Conservation (phyloP, 352 stramenopile genomes). For the Phytophthora pluvialis region DNA sequence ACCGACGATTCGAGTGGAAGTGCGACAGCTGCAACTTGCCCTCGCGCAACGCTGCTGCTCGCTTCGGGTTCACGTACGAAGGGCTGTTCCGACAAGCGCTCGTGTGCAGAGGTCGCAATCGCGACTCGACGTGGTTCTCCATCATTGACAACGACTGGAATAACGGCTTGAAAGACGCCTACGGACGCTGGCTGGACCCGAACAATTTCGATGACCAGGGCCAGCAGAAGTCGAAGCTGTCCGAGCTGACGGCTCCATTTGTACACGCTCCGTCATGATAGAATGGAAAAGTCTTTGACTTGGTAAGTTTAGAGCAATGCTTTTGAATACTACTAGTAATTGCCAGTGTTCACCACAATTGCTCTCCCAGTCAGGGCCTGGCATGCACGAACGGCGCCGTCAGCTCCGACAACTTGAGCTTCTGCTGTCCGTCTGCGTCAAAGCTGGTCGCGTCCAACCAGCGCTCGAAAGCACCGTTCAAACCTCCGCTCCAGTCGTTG, state of each 20-base stretch:
- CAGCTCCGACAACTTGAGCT: conserved; percentile 28
- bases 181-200: conserved; percentile 17
- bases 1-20: conserved; percentile 27
- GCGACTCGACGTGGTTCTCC: conserved; percentile 29
- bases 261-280: conserved; percentile 10
- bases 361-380: background rate
- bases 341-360: background rate
- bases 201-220: conserved; percentile 19
- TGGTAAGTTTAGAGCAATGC: too few species aligned
- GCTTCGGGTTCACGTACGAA: conserved; percentile 26
- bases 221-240: conserved; percentile 25
- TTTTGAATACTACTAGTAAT: too few species aligned
- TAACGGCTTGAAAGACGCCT: conserved; percentile 8
- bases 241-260: conserved; percentile 23
- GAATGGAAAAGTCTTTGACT: background rate
- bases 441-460: conserved; percentile 28
- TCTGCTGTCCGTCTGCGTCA: conserved; percentile 22
- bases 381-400: conserved; percentile 24
- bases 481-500: conserved; percentile 15
- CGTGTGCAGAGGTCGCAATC: conserved; percentile 18
- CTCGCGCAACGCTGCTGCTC: conserved; percentile 11
- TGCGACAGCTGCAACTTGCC: conserved; percentile 27
- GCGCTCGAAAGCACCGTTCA: conserved; percentile 17
- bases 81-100: conserved; percentile 21
- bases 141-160: conserved; percentile 28